Percentiles rank a stretch among this genome's conserved stretches.
Evolutionary conservation across 495 filamentous ascomycete genomes (phyloP).

Genomic region (Patellaria atrata): DNA sequence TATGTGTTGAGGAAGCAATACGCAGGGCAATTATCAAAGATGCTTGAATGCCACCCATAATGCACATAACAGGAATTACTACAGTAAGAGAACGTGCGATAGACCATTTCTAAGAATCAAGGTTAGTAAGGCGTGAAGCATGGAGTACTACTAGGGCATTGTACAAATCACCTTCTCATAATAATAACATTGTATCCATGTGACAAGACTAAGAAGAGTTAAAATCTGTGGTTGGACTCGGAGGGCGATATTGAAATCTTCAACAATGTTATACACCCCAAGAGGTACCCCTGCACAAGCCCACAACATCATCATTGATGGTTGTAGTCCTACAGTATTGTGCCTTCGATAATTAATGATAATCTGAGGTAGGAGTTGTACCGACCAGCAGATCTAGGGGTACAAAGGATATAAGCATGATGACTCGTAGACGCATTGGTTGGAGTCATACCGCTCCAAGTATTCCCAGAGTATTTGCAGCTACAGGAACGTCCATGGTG

Average conservation of each 20-base stretch:
- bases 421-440: constrained; percentile 8
- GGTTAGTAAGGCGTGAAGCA: constrained; percentile 1
- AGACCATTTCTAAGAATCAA: constrained; percentile 29
- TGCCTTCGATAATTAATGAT: constrained; percentile 48
- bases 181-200: constrained; percentile 51
- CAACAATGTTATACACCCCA: constrained; percentile 50
- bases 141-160: constrained; percentile 3
- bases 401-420: constrained; percentile 9
- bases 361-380: constrained; percentile 49
- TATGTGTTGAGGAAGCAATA: constrained; percentile 24
- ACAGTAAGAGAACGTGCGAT: constrained; percentile 30
- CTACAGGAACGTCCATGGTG: constrained; percentile 41
- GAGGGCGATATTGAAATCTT: constrained; percentile 45
- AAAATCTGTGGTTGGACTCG: constrained; percentile 48
- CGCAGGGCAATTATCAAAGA: constrained; percentile 38
- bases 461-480: constrained; percentile 44
- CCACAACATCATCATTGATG: constrained; percentile 55
- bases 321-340: constrained; percentile 42
- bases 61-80: constrained; percentile 26
- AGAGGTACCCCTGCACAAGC: constrained; percentile 48
- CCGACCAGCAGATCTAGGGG: constrained; percentile 39
- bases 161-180: constrained; percentile 35
- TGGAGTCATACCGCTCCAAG: constrained; percentile 35
- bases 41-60: constrained; percentile 37
- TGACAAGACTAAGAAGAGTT: constrained; percentile 43